Conservation (phyloP, 768 basidiomycete species). For the Gymnopilus dilepis region DNA sequence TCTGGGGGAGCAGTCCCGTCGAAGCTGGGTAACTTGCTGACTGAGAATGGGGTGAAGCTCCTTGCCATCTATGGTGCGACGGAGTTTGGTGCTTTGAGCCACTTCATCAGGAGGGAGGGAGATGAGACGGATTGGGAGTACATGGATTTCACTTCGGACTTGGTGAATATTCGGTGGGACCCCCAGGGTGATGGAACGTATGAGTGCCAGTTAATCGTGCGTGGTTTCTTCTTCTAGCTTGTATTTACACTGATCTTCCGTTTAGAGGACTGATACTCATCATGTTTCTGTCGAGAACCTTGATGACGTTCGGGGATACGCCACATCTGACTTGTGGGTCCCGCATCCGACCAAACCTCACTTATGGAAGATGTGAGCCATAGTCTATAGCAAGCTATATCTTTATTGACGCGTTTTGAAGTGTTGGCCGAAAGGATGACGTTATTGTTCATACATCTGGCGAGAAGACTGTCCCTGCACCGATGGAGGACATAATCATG, state of each 20-base stretch:
- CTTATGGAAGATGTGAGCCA: conserved; percentile 49
- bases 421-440: conserved; percentile 47
- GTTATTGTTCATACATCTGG: conserved; percentile 42
- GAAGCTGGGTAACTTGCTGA: conserved; percentile 40
- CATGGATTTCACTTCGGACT: conserved; percentile 31
- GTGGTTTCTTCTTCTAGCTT: not conserved
- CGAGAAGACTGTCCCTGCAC: conserved; percentile 42
- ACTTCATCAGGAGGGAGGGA: conserved; percentile 17
- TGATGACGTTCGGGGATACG: conserved; percentile 42
- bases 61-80: conserved; percentile 32
- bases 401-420: conserved; percentile 18
- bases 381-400: not conserved
- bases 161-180: conserved; percentile 37
- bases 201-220: conserved; percentile 45
- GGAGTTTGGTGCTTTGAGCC: conserved; percentile 35
- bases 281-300: conserved; percentile 43
- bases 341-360: conserved; percentile 49
- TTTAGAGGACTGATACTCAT: conserved; percentile 37
- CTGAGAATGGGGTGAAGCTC: conserved; percentile 39
- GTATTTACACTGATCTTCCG: not conserved
- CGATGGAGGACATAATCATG: conserved; percentile 35
- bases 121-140: conserved; percentile 38
- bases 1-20: conserved; percentile 43
- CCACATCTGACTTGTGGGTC: conserved; percentile 47
- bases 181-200: conserved; percentile 42